Evolutionary conservation across 768 basidiomycete genomes (phyloP).

Genomic region (Leccinum subgranulosum): DNA sequence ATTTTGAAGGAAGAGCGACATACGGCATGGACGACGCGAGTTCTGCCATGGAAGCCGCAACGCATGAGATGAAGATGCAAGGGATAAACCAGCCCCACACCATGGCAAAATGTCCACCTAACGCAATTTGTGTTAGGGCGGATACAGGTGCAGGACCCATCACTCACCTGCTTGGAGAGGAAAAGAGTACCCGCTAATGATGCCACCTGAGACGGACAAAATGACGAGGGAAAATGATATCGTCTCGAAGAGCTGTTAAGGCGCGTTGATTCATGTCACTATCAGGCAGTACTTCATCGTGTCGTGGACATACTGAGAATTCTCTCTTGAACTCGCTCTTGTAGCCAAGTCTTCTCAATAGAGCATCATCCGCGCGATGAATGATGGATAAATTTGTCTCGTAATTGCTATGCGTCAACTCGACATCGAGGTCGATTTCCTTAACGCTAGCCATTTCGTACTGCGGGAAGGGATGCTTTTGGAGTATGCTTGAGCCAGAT

Average conservation of each 20-base stretch:
- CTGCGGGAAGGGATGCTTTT: not conserved
- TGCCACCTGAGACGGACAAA: constrained; percentile 21
- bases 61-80: constrained; percentile 7
- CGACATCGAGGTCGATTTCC: not conserved
- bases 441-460: constrained; percentile 5
- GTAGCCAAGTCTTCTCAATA: constrained; percentile 22
- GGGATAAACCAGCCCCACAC: constrained; percentile 6
- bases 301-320: constrained; percentile 15
- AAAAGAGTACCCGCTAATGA: constrained; percentile 4
- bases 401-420: constrained; percentile 1
- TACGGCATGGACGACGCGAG: constrained; percentile 8
- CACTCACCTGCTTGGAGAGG: not conserved
- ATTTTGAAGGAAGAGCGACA: not conserved
- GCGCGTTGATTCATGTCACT: not conserved
- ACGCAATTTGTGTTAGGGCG: not conserved
- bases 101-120: not conserved
- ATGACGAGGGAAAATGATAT: constrained; percentile 25
- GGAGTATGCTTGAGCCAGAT: not conserved
- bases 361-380: constrained; percentile 16
- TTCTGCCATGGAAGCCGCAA: constrained; percentile 10
- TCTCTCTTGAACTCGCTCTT: constrained; percentile 26
- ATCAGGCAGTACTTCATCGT: not conserved
- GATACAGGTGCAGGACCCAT: not conserved
- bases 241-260: constrained; percentile 15
- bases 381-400: constrained; percentile 3